Base-by-base conservation (phyloP, 805 yeast genomes). In the Saturnispora besseyi region DNA sequence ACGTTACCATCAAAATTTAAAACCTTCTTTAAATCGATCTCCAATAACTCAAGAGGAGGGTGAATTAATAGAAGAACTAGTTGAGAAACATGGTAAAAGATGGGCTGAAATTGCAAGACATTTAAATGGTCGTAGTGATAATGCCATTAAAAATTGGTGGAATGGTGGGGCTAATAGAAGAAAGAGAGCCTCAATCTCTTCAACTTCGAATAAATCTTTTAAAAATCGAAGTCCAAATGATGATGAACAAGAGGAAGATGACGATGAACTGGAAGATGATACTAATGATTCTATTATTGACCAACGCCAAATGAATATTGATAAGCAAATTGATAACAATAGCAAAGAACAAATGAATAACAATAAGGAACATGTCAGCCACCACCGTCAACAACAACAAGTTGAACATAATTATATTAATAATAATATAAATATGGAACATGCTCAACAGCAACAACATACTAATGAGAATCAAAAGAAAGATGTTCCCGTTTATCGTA, bases 81-180 rank as follows among this genome's bases (percentile, higher is more conserved):
- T 89, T 38, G 76, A 72, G 10, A 77, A 79, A 55, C 79, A 86
- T 62, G 96, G 96, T 43, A 87, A 88, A 64, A 76, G 86, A 58
- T 88, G 96, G 96, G 96, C 96, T 0, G 96, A 87, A 61, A 89
- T 88, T 43, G 87, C 96, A 15, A 76, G 96, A 47, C 95, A 87
- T 65, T 69, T 88, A 51, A 83, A 85, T 54, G 96, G 96, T 2
- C 72, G 96, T 48, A 76, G 84, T n/a, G 96, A 88, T 65, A 88
- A 87, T 64, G 89, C 95, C 21, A 87, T 87, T 59, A 87, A 87
- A 63, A 89, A 89, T 67, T 89, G 96, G 96, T 88, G 96, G 96
- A 87, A 87, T 62, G 95, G 96, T 4, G 95, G 96, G 8, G 91
- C 95, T 12, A 87, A 86, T 62, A 73, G 95, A 53, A 71, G 96